Evolutionary conservation across 2,329 filamentous ascomycete genomes (phyloP), one percentile per base, ranked within the genome.

Genomic region (Cladophialophora exuberans): DNA sequence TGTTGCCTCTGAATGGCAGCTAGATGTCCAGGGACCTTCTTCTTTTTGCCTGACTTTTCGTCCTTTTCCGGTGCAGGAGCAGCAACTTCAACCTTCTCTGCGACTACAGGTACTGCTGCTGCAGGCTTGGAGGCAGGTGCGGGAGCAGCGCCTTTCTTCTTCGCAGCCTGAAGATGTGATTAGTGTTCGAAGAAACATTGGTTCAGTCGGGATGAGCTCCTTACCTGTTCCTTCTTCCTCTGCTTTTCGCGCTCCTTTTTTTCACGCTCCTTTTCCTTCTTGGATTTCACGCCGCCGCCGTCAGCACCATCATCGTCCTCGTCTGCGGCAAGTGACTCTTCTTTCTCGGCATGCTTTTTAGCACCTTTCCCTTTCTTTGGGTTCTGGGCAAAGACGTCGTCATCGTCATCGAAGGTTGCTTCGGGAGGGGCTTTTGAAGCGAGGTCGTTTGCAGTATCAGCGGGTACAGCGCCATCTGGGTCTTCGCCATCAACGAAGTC

Each of bases 181-280:
- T 23, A 57, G 44, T 22, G 28, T 30, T 39, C 10, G 18, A 31
- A 30, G 43, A 13, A 13, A 42, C 39, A 18, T 4, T 17, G 43
- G 23, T 13, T 57, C n/a, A 30, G 28, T 52, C 7, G 5, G 5
- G 17, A 35, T 31, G 33, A 69, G n/a, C n/a, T n/a, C n/a, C 78
- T 54, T 72, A 94, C 90, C 83, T 97, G 88, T 75, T 99, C 94
- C 84, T 92, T 99, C 79, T 99, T 99, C 64, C 92, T 83, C 77
- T 94, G 89, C 84, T 99, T 99, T 79, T 99, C 94, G 59, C 90
- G 86, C 78, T 99, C 94, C 78, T 97, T 99, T 82, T 93, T 97
- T 68, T 93, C 81, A 75, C 90, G 96, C 73, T 99, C 94, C 79
- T 99, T 99, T 78, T 99, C 92, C 55, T 95, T 94, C 83, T 97